These are phyloP conservation scores for Mortierella sp. DNA, from an alignment of 371 early-diverging fungal genomes.

Conservation along the genomic window DNA sequence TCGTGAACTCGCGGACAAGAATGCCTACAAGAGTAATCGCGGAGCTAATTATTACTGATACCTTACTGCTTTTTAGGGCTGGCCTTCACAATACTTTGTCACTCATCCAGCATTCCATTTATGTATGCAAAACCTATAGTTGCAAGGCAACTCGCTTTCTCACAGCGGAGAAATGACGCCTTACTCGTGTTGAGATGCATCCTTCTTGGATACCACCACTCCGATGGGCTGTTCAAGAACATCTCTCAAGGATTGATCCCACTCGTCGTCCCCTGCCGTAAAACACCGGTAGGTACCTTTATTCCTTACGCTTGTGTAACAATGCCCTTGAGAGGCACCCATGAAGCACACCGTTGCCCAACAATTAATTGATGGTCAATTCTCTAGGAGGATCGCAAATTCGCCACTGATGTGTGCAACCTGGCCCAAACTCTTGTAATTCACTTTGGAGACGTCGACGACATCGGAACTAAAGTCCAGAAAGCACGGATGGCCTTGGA, in stretches of 20 bases:
- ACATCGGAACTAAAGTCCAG: slow-evolving; percentile 33
- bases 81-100: not conserved
- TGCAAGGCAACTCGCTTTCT: slow-evolving; percentile 43
- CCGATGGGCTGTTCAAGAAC: slow-evolving; percentile 60
- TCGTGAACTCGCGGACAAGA: slow-evolving; percentile 34
- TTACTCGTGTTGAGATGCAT: slow-evolving; percentile 38
- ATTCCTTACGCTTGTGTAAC: not conserved
- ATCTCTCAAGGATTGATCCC: slow-evolving; percentile 43
- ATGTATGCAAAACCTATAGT: slow-evolving; percentile 7
- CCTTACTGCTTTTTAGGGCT: not conserved
- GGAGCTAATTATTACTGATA: not conserved
- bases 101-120: not conserved
- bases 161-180: slow-evolving; percentile 32
- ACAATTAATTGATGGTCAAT: not conserved
- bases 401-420: slow-evolving; percentile 37
- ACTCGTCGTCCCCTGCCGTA: slow-evolving; percentile 30
- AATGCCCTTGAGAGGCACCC: not conserved
- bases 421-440: slow-evolving; percentile 48
- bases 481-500: slow-evolving; percentile 31
- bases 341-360: not conserved
- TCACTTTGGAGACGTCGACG: slow-evolving; percentile 43
- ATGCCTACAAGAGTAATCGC: slow-evolving; percentile 45
- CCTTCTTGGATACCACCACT: slow-evolving; percentile 52
- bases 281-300: slow-evolving; percentile 24
- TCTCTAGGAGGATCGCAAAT: slow-evolving; percentile 34